Conservation (phyloP, 2,329 filamentous ascomycete species). For the Ceratocystis destructans region DNA sequence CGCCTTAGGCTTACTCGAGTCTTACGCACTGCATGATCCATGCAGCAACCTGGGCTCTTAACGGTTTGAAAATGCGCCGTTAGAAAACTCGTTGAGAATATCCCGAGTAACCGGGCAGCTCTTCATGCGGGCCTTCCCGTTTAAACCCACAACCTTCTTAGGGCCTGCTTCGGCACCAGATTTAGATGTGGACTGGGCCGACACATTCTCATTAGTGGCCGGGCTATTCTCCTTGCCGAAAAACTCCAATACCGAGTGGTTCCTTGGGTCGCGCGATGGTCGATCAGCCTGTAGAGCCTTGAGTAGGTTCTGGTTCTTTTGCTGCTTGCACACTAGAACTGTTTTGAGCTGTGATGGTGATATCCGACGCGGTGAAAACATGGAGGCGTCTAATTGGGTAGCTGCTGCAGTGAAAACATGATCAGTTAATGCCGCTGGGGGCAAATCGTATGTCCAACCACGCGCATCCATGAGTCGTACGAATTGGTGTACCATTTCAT, state of each 20-base stretch:
- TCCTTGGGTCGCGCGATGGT: constrained; percentile 18
- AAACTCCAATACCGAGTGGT: constrained; percentile 17
- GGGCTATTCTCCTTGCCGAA: constrained; percentile 34
- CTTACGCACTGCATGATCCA: not conserved
- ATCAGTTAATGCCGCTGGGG: constrained; percentile 45
- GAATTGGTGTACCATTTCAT: constrained; percentile 66
- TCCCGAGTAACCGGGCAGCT: constrained; percentile 57
- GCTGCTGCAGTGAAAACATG: constrained; percentile 52
- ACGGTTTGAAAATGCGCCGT: not conserved
- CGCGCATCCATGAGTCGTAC: constrained; percentile 62
- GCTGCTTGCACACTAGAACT: constrained; percentile 10
- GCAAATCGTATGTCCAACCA: constrained; percentile 69
- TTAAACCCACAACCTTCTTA: constrained; percentile 42
- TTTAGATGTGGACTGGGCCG: constrained; percentile 24
- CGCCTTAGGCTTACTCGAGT: not conserved
- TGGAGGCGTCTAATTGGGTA: constrained; percentile 29
- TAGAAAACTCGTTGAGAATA: constrained; percentile 53
- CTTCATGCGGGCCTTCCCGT: constrained; percentile 48
- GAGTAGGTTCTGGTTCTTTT: constrained; percentile 22
- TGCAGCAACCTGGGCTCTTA: not conserved
- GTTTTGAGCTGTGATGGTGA: constrained; percentile 19
- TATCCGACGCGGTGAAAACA: constrained; percentile 12
- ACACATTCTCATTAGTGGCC: not conserved
- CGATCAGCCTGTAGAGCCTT: constrained; percentile 24
- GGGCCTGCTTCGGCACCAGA: constrained; percentile 29